phyloP scores from a whole-genome alignment of 2,329 filamentous ascomycete genomes.

The Microdochium paspali region DNA sequence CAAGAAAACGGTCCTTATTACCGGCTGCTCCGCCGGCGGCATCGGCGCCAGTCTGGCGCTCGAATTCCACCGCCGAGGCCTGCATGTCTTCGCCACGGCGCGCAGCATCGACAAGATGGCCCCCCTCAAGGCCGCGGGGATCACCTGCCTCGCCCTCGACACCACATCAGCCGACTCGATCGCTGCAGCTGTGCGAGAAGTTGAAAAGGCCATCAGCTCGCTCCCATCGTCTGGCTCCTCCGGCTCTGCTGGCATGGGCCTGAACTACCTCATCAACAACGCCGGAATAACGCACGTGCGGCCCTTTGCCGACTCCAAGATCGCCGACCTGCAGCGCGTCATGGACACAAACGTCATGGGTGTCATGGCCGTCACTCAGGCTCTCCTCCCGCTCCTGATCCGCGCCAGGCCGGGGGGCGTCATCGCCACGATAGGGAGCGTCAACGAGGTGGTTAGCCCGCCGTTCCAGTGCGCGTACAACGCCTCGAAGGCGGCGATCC shows the following conservation, averaged over 20 bases:
- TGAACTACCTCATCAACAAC: slow-evolving; percentile 6
- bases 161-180: slow-evolving; percentile 2
- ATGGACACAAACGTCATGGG: slow-evolving; percentile 3
- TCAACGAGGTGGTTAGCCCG: neutral
- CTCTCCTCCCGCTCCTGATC: slow-evolving; percentile 3
- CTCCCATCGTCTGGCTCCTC: neutral
- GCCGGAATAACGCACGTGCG: slow-evolving; percentile 3
- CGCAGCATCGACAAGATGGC: slow-evolving; percentile 2
- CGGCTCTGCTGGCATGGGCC: neutral
- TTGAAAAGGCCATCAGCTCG: neutral
- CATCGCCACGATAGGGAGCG: neutral
- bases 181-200: neutral
- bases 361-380: slow-evolving; percentile 4
- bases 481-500: slow-evolving; percentile 4
- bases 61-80: neutral
- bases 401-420: slow-evolving; percentile 1
- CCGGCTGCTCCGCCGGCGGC: slow-evolving; percentile 1
- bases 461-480: slow-evolving; percentile 1
- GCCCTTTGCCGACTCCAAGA: slow-evolving; percentile 2
- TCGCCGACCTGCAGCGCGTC: slow-evolving; percentile 1
- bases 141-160: slow-evolving; percentile 2
- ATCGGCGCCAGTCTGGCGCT: slow-evolving; percentile 1
- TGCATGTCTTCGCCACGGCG: neutral
- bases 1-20: neutral
- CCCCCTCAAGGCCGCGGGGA: neutral